Conservation (phyloP, 129 eudicot species). For the Calendula officinalis region DNA sequence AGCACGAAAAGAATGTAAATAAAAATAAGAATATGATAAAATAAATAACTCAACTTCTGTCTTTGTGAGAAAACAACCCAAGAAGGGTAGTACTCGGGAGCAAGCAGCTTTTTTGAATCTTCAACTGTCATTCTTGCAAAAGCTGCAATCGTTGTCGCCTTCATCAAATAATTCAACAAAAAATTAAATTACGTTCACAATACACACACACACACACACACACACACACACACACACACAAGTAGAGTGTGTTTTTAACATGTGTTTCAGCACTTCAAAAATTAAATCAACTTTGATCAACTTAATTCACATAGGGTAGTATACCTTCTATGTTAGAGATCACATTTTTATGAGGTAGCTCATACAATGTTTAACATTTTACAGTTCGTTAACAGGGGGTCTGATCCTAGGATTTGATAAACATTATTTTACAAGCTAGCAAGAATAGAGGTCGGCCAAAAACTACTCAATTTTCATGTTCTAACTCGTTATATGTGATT, state of each 20-base stretch:
- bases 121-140: slow-evolving; percentile 97
- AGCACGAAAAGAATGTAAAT: background rate
- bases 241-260: background rate
- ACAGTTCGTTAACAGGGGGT: no score
- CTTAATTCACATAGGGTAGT: background rate
- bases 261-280: no score
- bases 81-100: slow-evolving; percentile 80
- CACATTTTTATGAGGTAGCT: background rate
- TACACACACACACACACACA: slow-evolving; percentile 9
- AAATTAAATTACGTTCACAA: slow-evolving; percentile 12
- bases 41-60: slow-evolving; percentile 63
- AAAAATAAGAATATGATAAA: background rate
- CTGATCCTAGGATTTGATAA: no score
- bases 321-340: slow-evolving; percentile 9
- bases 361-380: no score
- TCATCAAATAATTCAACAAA: slow-evolving; percentile 19
- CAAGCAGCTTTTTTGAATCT: slow-evolving; percentile 87
- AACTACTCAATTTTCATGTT: no score
- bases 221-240: slow-evolving; percentile 8
- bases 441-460: no score
- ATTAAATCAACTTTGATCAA: no score
- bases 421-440: no score
- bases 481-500: no score
- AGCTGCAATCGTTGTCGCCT: slow-evolving; percentile 88
- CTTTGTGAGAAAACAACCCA: slow-evolving; percentile 89